Base-by-base conservation (phyloP, 2,329 filamentous ascomycete species). In the Fonsecaea erecta region DNA sequence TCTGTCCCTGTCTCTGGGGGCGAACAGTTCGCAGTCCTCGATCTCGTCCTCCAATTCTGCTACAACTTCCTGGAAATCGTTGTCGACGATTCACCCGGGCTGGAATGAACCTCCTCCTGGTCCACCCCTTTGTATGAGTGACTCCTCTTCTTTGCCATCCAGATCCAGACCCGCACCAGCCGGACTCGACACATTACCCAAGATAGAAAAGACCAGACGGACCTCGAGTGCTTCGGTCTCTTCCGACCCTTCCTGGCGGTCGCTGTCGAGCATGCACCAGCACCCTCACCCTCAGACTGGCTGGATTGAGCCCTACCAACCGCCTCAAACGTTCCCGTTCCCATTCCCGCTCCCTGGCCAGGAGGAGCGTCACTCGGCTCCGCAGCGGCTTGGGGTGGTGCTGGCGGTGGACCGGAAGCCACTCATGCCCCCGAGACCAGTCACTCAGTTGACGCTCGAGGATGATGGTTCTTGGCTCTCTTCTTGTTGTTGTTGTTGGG, bases 61-160 rank as follows among this genome's bases (percentile, higher is more conserved):
- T 12, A n/a, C n/a, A n/a, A n/a, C 43, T 16, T 18, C 28, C 30
- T 60, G 21, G 12, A 32, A 43, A 11, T 60, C 46, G 30, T 12
- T 52, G 12, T 30, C 46, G 28, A 60, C 57, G 4, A 60, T 60
- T 5, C 57, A 60, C 46, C 57, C 57, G 2, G 57, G 57, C 18
- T 60, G 51, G 14, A 52, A 52, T 60, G 46, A 52, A 24, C 43
- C 57, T 34, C 37, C 43, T n/a, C n/a, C 6, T 24, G 43, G 43
- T n/a, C n/a, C n/a, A n/a, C 21, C 11, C 9, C 8, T 24, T 26
- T 12, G 21, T 2, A 3, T 12, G 43, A 24, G 43, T 11, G 18
- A 16, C n/a, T 9, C 18, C 12, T n/a, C 26, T 3, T 60, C 32
- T 3, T 60, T 21, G 8, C 30, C 18, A 1, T 18, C 57, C 5